These are phyloP conservation scores for Neonectria punicea DNA, from an alignment of 2,329 filamentous ascomycete genomes.

Conservation along the genomic window DNA sequence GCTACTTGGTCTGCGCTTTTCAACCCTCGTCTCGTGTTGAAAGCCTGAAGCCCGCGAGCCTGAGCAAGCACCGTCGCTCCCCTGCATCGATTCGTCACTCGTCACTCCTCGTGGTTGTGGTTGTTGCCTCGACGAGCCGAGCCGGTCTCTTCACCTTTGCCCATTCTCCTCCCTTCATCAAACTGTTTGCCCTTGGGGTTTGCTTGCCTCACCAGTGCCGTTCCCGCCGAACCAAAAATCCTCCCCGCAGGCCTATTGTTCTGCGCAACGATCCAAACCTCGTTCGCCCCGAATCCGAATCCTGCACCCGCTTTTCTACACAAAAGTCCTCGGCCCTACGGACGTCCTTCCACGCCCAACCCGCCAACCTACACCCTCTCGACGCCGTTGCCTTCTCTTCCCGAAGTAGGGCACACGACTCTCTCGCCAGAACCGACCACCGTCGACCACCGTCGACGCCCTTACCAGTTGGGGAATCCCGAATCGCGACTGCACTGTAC, in stretches of 20 bases:
- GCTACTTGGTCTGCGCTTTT: slow-evolving; percentile 31
- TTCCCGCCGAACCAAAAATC: slow-evolving; percentile 28
- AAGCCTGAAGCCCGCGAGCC: slow-evolving; percentile 15
- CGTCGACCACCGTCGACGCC: slow-evolving; percentile 26
- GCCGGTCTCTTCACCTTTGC: slow-evolving; percentile 21
- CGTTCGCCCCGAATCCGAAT: slow-evolving; percentile 18
- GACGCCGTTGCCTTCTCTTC: slow-evolving; percentile 20
- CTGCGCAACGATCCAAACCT: slow-evolving; percentile 16
- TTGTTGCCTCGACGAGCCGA: slow-evolving; percentile 36
- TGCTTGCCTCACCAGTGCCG: slow-evolving; percentile 30
- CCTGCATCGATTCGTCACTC: slow-evolving; percentile 33
- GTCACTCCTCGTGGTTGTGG: slow-evolving; percentile 2
- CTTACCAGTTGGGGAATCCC: slow-evolving; percentile 36
- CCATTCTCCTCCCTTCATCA: slow-evolving; percentile 29
- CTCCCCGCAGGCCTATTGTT: slow-evolving; percentile 28
- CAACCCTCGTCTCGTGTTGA: slow-evolving; percentile 30
- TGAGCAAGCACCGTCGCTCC: slow-evolving; percentile 21
- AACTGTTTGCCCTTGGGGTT: slow-evolving; percentile 24
- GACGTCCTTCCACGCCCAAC: slow-evolving; percentile 15
- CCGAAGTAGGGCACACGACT: slow-evolving; percentile 27
- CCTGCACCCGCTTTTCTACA: slow-evolving; percentile 11
- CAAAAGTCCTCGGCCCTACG: slow-evolving; percentile 33
- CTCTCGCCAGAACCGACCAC: slow-evolving; percentile 20
- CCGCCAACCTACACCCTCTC: slow-evolving; percentile 15
- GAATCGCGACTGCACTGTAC: slow-evolving; percentile 35